A percentile compares a stretch with the other conserved stretches of the same genome.
Evolutionary conservation across 1,139 yeast species (phyloP).

Genomic region (Pichia inconspicua): DNA sequence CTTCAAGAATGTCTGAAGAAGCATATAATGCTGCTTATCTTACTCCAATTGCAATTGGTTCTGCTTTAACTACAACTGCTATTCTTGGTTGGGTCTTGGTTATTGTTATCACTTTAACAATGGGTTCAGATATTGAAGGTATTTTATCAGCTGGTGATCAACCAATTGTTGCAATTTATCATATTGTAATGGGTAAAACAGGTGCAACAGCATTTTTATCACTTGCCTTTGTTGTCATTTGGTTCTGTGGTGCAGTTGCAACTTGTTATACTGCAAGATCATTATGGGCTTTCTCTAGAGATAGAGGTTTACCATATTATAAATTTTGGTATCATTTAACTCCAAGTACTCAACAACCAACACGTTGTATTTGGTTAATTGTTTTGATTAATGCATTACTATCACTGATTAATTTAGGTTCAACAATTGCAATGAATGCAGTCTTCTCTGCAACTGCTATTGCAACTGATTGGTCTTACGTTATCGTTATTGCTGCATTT

Average conservation of each 20-base stretch:
- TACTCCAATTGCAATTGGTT: constrained; percentile 29
- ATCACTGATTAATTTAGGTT: constrained; percentile 33
- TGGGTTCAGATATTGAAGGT: constrained; percentile 36
- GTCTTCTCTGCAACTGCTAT: constrained; percentile 42
- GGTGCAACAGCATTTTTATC: constrained; percentile 49
- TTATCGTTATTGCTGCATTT: constrained; percentile 33
- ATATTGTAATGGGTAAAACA: constrained; percentile 42
- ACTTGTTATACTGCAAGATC: constrained; percentile 29
- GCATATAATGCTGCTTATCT: constrained; percentile 36
- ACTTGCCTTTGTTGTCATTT: constrained; percentile 32
- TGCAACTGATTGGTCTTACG: constrained; percentile 37
- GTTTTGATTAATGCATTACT: constrained; percentile 28
- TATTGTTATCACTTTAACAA: constrained; percentile 31
- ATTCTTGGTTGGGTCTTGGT: constrained; percentile 30
- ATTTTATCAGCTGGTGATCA: constrained; percentile 32
- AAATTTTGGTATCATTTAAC: constrained; percentile 31
- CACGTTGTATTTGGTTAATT: constrained; percentile 32
- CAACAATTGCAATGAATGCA: constrained; percentile 36
- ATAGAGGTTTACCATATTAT: constrained; percentile 34
- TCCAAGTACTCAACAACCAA: constrained; percentile 31
- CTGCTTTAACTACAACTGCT: constrained; percentile 30
- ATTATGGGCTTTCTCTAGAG: constrained; percentile 35
- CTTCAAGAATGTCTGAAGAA: constrained; percentile 44
- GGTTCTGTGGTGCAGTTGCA: constrained; percentile 33
- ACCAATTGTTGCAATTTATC: constrained; percentile 45